A percentile compares a stretch with the other conserved stretches of the same genome.
Evolutionary conservation across 2,329 filamentous ascomycete genomes (phyloP).

Genomic region (Colletotrichum tamarilloi): DNA sequence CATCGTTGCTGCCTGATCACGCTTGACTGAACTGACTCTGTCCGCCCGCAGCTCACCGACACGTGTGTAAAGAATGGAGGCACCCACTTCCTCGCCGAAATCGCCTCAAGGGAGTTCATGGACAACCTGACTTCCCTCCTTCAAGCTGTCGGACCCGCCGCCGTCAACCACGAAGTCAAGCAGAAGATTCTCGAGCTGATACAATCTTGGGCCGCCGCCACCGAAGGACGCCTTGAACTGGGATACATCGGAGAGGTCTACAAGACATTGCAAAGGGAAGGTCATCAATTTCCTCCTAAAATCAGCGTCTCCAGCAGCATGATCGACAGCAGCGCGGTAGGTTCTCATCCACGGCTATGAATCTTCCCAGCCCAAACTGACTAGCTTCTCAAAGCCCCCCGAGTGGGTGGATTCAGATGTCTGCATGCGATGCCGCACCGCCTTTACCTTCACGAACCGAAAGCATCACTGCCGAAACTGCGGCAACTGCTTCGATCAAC

Average conservation of each 20-base stretch:
- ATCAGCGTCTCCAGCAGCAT: constrained; percentile 93
- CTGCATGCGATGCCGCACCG: constrained; percentile 95
- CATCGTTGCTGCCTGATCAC: constrained; percentile 30
- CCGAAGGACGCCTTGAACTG: constrained; percentile 85
- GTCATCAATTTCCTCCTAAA: constrained; percentile 89
- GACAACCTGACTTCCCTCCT: constrained; percentile 94
- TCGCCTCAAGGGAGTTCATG: constrained; percentile 97
- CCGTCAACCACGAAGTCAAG: constrained; percentile 87
- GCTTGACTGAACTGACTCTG: constrained; percentile 36
- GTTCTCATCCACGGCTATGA: constrained; percentile 46
- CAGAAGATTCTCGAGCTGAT: constrained; percentile 92
- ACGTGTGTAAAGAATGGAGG: constrained; percentile 99
- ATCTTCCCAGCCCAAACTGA: constrained; percentile 4
- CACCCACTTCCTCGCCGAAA: constrained; percentile 92
- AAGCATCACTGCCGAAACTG: constrained; percentile 99
- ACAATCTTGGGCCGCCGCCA: constrained; percentile 91
- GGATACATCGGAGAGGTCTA: constrained; percentile 92
- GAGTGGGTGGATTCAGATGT: constrained; percentile 99
- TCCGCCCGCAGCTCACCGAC: constrained; percentile 81
- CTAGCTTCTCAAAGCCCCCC: constrained; percentile 72
- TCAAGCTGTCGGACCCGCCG: constrained; percentile 78
- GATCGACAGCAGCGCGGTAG: constrained; percentile 94
- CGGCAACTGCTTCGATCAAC: constrained; percentile 95
- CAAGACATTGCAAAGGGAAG: constrained; percentile 82
- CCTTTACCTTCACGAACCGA: constrained; percentile 97